Percentiles rank a stretch among this genome's conserved stretches.
phyloP scores from a whole-genome alignment of 2,329 filamentous ascomycete genomes.

The Acrodontium crateriforme region DNA sequence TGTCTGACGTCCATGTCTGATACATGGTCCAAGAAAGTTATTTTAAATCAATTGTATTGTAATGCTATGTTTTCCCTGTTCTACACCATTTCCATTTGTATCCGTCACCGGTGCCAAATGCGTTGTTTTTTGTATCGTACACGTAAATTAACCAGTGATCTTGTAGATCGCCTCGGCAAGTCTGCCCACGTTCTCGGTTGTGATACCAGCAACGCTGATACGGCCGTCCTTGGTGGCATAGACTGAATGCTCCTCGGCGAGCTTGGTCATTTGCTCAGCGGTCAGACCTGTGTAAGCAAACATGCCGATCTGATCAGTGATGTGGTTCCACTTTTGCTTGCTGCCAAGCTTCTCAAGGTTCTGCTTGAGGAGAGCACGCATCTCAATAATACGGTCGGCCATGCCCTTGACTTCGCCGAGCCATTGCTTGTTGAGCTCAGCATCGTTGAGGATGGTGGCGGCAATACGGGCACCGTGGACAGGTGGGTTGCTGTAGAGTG shows the following conservation, averaged over 20 bases:
- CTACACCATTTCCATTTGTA: background rate
- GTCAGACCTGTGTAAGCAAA: slow-evolving; percentile 95
- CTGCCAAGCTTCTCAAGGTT: slow-evolving; percentile 91
- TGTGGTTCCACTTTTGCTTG: slow-evolving; percentile 97
- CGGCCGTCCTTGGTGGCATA: slow-evolving; percentile 90
- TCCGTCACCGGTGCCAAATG: slow-evolving; percentile 3
- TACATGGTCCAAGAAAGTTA: too few relatives aligned
- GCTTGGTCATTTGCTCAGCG: slow-evolving; percentile 75
- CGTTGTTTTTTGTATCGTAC: slow-evolving; percentile 3
- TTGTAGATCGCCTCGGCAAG: slow-evolving; percentile 76
- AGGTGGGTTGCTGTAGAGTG: slow-evolving; percentile 95
- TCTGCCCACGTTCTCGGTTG: slow-evolving; percentile 61
- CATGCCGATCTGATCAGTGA: slow-evolving; percentile 98
- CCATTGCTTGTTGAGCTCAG: slow-evolving; percentile 82
- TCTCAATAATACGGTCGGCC: slow-evolving; percentile 97
- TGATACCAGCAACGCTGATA: slow-evolving; percentile 78
- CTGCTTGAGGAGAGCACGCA: slow-evolving; percentile 86
- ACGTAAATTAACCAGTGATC: slow-evolving; percentile 58
- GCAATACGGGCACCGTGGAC: slow-evolving; percentile 93
- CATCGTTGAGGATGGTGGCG: slow-evolving; percentile 76
- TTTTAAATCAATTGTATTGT: too few relatives aligned
- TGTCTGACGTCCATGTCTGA: too few relatives aligned
- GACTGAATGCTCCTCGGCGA: slow-evolving; percentile 92
- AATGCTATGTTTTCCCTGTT: too few relatives aligned
- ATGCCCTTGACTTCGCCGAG: slow-evolving; percentile 93